Percentiles rank a stretch among this genome's conserved stretches.
Evolutionary conservation across 176 grass and related monocot genomes (phyloP).

Genomic region (Oryza glumipatula): DNA sequence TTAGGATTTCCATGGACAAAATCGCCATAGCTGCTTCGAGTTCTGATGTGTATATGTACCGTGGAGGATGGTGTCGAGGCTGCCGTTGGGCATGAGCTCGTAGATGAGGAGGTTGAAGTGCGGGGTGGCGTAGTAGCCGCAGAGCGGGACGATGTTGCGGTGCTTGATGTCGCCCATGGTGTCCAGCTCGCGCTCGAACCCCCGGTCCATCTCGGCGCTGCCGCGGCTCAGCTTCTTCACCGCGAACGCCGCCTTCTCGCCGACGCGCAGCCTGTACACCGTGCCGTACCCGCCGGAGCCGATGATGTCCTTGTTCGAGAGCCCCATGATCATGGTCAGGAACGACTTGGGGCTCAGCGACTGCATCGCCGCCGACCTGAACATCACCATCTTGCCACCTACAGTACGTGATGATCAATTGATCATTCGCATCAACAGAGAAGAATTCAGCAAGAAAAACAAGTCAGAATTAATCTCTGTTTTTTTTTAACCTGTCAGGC

Average conservation of each 20-base stretch:
- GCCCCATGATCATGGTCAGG: constrained; percentile 53
- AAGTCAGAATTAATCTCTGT: background rate
- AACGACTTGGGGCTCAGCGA: constrained; percentile 65
- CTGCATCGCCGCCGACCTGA: constrained; percentile 46
- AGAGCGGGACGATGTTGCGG: constrained; percentile 68
- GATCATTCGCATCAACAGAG: background rate
- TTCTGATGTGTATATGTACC: background rate
- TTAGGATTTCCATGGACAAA: no score
- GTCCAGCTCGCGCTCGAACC: constrained; percentile 81
- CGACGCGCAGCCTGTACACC: constrained; percentile 61
- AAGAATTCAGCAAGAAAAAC: background rate
- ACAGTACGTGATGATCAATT: background rate
- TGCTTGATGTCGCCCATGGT: constrained; percentile 91
- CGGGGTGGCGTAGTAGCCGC: constrained; percentile 71
- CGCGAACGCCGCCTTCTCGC: constrained; percentile 54
- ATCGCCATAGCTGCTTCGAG: no score
- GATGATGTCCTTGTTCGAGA: constrained; percentile 79
- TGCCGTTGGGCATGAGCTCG: constrained; percentile 87
- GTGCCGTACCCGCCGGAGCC: constrained; percentile 74
- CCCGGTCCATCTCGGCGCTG: constrained; percentile 56
- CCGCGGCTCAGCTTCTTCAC: constrained; percentile 75
- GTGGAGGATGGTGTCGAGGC: constrained; percentile 67
- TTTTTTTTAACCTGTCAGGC: constrained; percentile 48
- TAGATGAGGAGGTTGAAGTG: constrained; percentile 89
- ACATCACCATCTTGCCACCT: constrained; percentile 88